These are phyloP conservation scores for Globisporangium paroecandrum DNA, from an alignment of 352 stramenopile genomes.

Conservation along the genomic window DNA sequence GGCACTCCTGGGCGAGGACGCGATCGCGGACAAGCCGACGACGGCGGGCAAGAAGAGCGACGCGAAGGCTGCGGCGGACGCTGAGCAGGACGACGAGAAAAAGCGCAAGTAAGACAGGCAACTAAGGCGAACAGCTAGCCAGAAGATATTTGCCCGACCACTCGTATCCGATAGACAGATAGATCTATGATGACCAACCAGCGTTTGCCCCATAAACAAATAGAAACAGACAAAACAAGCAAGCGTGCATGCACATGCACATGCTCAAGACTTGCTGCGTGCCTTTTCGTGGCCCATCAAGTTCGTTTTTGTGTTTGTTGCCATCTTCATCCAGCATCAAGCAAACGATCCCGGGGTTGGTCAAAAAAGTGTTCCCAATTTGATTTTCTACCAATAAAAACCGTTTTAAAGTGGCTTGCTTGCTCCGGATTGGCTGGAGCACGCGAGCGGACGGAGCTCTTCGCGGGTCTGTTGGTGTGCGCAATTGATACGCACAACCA, in stretches of 20 bases:
- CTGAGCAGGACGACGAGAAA: background rate
- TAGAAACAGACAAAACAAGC: background rate
- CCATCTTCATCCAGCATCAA: background rate
- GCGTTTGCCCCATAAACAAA: background rate
- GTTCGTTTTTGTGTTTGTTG: too few relatives aligned
- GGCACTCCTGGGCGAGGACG: constrained; percentile 35
- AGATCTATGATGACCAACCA: background rate
- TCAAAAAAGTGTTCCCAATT: background rate
- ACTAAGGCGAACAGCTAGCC: background rate
- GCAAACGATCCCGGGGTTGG: background rate
- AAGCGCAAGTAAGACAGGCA: background rate
- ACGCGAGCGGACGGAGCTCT: background rate
- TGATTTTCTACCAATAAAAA: background rate
- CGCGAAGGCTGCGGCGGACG: background rate
- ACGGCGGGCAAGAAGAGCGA: background rate
- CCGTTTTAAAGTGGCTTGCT: background rate
- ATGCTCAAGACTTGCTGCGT: background rate
- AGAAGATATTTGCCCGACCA: background rate
- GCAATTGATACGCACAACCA: constrained; percentile 7
- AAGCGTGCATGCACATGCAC: background rate
- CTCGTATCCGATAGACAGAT: constrained; percentile 1
- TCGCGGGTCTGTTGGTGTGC: background rate
- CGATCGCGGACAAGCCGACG: constrained; percentile 10
- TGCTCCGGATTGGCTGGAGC: constrained; percentile 1
- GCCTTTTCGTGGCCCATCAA: too few relatives aligned